These are phyloP conservation scores for Globisporangium heterothallicum DNA, from an alignment of 352 stramenopile genomes.

Conservation along the genomic window DNA sequence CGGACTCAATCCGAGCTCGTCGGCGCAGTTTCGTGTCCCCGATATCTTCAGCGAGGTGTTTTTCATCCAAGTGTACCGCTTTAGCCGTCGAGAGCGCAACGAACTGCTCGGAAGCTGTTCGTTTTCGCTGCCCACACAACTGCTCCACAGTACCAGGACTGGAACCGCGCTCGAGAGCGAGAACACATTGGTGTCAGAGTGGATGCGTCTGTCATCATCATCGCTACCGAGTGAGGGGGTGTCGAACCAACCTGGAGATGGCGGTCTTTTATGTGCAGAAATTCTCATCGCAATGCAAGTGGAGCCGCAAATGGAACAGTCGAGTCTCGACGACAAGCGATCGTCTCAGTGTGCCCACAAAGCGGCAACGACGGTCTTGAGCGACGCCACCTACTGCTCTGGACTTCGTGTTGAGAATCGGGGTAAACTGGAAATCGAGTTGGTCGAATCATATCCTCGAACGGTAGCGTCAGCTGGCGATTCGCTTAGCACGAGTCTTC, in stretches of 20 bases:
- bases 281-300: conserved; percentile 1
- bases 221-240: not conserved
- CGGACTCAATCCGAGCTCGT: not conserved
- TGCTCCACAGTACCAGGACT: not conserved
- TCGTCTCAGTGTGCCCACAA: not conserved
- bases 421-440: conserved; percentile 3
- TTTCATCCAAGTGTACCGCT: conserved; percentile 13
- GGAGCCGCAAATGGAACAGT: not conserved
- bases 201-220: not conserved
- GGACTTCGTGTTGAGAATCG: not conserved
- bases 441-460: conserved; percentile 6
- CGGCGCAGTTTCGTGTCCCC: not conserved
- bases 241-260: not conserved
- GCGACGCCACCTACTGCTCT: not conserved
- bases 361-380: conserved; percentile 5
- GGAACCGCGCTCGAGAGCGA: not conserved
- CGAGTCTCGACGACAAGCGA: not conserved
- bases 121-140: not conserved
- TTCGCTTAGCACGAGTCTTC: not conserved
- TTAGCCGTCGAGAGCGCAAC: conserved; percentile 9
- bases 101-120: conserved; percentile 4
- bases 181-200: not conserved
- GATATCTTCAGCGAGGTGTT: conserved; percentile 3
- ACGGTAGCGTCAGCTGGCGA: not conserved
- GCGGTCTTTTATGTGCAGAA: not conserved